These are phyloP conservation scores for Durusdinium trenchii DNA, from an alignment of 73 alveolate genomes.

Conservation along the genomic window DNA sequence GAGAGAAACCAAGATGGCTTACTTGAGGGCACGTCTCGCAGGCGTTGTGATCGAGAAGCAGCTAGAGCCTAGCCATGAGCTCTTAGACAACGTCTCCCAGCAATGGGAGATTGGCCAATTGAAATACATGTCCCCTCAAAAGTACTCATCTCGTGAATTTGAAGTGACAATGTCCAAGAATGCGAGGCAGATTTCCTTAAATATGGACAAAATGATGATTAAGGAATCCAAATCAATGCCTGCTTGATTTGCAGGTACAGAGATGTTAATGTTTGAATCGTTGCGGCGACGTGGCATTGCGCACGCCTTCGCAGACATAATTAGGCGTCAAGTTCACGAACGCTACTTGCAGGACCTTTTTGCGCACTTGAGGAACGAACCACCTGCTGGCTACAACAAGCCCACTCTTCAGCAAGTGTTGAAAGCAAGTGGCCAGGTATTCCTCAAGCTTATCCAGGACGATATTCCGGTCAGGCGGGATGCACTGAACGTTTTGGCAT, in stretches of 20 bases:
- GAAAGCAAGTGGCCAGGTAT: neutral
- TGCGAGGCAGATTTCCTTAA: neutral
- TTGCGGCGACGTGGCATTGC: slow-evolving; percentile 14
- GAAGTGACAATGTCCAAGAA: neutral
- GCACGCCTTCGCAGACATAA: neutral
- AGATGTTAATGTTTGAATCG: neutral
- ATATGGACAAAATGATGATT: neutral
- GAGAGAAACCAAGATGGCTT: neutral
- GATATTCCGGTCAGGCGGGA: neutral
- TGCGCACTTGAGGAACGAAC: neutral
- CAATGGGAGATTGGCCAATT: neutral
- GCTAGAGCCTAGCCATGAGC: neutral
- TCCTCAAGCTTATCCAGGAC: neutral
- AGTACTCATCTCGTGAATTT: neutral
- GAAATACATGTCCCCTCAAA: neutral
- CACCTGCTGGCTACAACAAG: neutral
- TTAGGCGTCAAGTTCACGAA: neutral
- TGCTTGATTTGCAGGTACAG: neutral
- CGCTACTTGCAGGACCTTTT: neutral
- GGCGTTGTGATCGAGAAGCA: neutral
- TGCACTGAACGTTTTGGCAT: neutral
- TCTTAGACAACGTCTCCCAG: neutral
- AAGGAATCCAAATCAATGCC: neutral
- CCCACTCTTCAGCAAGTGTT: neutral
- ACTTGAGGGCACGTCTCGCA: neutral